Evolutionary conservation across 345 rosid genomes (phyloP), one percentile per base, ranked within the genome.

Genomic region (Limnanthes douglasii): DNA sequence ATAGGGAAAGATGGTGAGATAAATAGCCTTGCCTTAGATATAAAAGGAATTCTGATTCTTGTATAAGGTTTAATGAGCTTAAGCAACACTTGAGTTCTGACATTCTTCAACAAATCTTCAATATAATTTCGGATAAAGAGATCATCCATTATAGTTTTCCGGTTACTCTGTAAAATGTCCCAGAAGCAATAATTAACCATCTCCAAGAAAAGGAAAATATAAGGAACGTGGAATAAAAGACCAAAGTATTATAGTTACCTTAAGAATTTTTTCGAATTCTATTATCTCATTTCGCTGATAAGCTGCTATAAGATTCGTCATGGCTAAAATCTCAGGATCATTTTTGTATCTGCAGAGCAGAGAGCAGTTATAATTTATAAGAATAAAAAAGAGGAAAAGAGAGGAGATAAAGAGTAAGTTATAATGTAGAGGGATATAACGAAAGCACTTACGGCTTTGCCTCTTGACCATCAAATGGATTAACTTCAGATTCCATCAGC

Each of bases 401-500:
- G 18, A 30, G 25, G 13, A 15, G 15, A 6, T 8, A n/a, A 17
- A n/a, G n/a, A n/a, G n/a, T n/a, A n/a, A 47, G 34, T 43, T 35
- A 30, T 20, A 41, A 32, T 32, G n/a, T 7, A 8, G 21, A 12
- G 13, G 21, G 22, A 12, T 21, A 43, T n/a, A 14, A 2, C 32
- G 6, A 18, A 39, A 15, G 20, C 25, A 56, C 98, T 80, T 77
- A 84, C 94, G 99, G 96, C 52, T 78, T 92, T 28, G 99, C 99
- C 72, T 85, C 96, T 60, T 92, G 96, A 26, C 99, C 99, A 31
- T 81, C 99, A 62, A 85, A 92, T 21, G 99, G 99, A 56, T 92
- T 85, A 33, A 92, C 99, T 72, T 85, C 84, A n/a, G 96, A 92
- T 57, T 85, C 99, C 99, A 92, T 92, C 68, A 92, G 69, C 99